Percentiles rank a stretch among this genome's conserved stretches.
Evolutionary conservation across 2,329 filamentous ascomycete species (phyloP).

Genomic region (Lachnellula arida): DNA sequence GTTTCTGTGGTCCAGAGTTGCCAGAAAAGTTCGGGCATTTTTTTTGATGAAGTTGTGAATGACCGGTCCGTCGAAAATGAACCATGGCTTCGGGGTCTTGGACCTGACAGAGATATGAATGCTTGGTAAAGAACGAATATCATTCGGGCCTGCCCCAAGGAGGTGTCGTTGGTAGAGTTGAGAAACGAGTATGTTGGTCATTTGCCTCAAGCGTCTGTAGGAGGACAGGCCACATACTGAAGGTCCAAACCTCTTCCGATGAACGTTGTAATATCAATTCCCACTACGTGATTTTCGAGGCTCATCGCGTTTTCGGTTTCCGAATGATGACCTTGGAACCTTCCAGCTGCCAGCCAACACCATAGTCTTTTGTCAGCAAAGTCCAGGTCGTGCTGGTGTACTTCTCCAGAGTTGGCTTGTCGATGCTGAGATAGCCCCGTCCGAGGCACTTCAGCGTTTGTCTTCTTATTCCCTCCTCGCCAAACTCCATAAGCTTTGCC

Average conservation of each 20-base stretch:
- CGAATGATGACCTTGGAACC: slow-evolving; percentile 73
- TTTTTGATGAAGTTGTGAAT: neutral
- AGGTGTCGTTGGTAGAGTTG: too few relatives aligned
- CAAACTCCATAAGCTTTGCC: slow-evolving; percentile 74
- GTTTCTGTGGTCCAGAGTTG: too few relatives aligned
- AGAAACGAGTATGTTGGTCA: too few relatives aligned
- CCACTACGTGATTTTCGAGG: neutral
- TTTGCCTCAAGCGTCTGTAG: neutral
- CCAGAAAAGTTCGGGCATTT: neutral
- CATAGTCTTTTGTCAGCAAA: slow-evolving; percentile 60
- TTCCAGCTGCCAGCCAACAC: slow-evolving; percentile 81
- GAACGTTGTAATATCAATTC: too few relatives aligned
- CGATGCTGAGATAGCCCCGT: slow-evolving; percentile 71
- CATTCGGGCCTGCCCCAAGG: neutral
- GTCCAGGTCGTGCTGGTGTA: slow-evolving; percentile 68
- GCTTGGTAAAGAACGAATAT: neutral
- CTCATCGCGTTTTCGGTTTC: slow-evolving; percentile 45
- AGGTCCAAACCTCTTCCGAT: neutral
- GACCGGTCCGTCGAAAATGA: neutral
- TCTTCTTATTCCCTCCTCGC: slow-evolving; percentile 66
- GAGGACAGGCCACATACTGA: neutral
- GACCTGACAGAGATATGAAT: neutral
- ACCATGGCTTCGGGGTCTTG: neutral
- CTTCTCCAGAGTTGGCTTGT: slow-evolving; percentile 63
- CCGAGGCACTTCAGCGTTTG: slow-evolving; percentile 86